phyloP scores from a whole-genome alignment of 2,329 filamentous ascomycete species.

The Bipolaris zeicola region DNA sequence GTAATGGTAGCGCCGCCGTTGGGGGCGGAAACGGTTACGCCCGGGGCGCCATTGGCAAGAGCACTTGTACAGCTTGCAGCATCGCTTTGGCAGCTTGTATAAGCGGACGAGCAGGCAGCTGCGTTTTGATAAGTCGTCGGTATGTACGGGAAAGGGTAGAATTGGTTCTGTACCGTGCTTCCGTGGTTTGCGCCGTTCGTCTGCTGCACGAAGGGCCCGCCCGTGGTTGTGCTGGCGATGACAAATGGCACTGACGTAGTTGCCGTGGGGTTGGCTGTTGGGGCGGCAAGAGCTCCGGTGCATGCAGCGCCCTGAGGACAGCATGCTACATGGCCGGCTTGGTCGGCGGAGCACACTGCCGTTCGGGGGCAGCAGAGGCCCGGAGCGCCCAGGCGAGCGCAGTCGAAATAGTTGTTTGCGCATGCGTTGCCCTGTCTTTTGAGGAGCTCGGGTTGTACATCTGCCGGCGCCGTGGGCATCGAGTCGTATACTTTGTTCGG shows the following conservation, averaged over 20 bases:
- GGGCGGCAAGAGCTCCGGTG: conserved; percentile 52
- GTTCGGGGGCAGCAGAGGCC: conserved; percentile 61
- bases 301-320: conserved; percentile 64
- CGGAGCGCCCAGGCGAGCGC: conserved; percentile 58
- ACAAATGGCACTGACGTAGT: conserved; percentile 28
- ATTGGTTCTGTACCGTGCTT: conserved; percentile 55
- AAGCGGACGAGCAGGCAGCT: conserved; percentile 59
- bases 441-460: conserved; percentile 33
- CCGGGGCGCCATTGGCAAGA: conserved; percentile 56
- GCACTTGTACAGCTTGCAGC: conserved; percentile 47
- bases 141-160: conserved; percentile 60
- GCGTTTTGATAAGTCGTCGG: conserved; percentile 60
- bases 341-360: conserved; percentile 62
- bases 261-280: conserved; percentile 18
- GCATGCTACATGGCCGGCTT: conserved; percentile 64
- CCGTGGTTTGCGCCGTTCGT: conserved; percentile 22
- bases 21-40: conserved; percentile 57
- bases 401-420: conserved; percentile 59
- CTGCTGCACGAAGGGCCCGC: conserved; percentile 30
- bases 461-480: conserved; percentile 27
- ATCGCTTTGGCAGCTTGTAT: conserved; percentile 58
- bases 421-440: conserved; percentile 53
- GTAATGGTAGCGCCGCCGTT: conserved; percentile 59
- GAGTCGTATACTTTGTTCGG: conserved; percentile 30
- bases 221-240: conserved; percentile 25